Base-by-base conservation (phyloP, 192 early-diverging fungal species). In the Coemansia biformis region DNA sequence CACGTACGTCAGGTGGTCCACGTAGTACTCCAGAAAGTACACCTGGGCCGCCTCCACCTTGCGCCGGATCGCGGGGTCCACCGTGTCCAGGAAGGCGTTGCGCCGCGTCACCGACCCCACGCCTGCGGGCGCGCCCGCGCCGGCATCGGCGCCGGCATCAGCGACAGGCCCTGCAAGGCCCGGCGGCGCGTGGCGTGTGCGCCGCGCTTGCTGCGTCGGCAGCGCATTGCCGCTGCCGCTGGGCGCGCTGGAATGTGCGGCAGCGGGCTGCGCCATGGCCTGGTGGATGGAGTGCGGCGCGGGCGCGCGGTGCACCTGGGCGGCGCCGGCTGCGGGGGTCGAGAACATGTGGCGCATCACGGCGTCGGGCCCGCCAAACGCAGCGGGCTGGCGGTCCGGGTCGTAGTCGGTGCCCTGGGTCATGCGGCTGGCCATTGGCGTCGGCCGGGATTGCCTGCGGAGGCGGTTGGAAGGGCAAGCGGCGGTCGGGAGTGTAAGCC, bases 11-110 rank as follows among this genome's bases (percentile, higher is more conserved):
- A 88, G 59, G 14, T 89, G 76, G 54, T 85, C 83, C 33, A 83
- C 81, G 62, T 91, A 91, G 58, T 90, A 79, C 57, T 90, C 87
- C 17, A 87, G 65, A 46, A 91, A 90, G 56, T 83, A 77, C 54
- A 73, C 59, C 42, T 63, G 55, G 3, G 72, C 59, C 11, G 66
- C 66, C 57, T 75, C 66, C 40, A 59, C 59, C 42, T 63, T 63
- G 53, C 73, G 66, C 13, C 61, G 73, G 40, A 69, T 53, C 8
- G 66, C 61, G 13, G 66, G 66, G 50, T 75, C 66, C 28, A 68
- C 52, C 5, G 57, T 68, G 36, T 68, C 65, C 26, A 68, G 54
- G 26, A 68, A 68, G 12, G 69, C 69, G 38, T 73, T 64, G 42
- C 63, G 61, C 18, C 63, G 57, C 16, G 69, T 72, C 62, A 65